Evolutionary conservation across 2,329 filamentous ascomycete species (phyloP), one percentile per base, ranked within the genome.

Genomic region (Hymenoscyphus infarciens): DNA sequence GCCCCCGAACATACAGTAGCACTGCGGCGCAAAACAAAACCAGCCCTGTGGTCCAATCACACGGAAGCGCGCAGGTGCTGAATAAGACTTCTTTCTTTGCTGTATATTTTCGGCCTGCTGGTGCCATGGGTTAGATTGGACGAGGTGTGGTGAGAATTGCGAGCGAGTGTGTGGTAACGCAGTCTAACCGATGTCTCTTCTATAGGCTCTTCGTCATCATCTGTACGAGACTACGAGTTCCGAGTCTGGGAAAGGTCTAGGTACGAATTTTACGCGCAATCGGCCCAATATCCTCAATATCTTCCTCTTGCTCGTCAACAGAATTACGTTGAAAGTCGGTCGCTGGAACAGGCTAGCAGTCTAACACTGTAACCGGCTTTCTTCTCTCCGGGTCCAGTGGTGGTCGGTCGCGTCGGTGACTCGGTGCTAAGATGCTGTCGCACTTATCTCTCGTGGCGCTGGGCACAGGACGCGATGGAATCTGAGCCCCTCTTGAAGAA

Each of bases 11-110:
- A n/a, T n/a, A n/a, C n/a, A n/a, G n/a, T 13, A 16, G 13, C 13
- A 42, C 38, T 42, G n/a, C n/a, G 3, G n/a, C 42, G 42, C n/a
- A 49, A 49, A 49, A n/a, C n/a, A 49, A 49, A 49, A n/a, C n/a
- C 39, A 19, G 16, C 16, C 19, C 19, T 19, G 42, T 22, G 42
- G n/a, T 19, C 42, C 8, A 22, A 49, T 49, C 42, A 19, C 42
- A 49, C 19, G 42, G 42, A 22, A 49, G 42, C n/a, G 42, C 42
- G 42, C 19, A 49, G 42, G 42, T 22, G 8, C 19, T 22, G n/a
- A 11, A 19, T n/a, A n/a, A 16, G 16, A 49, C n/a, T 11, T 49
- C 8, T 22, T 42, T n/a, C n/a, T 42, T 27, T 31, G 29, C n/a
- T 19, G 16, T 49, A 22, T 22, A 8, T 49, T 22, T 49, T 22